Base-by-base conservation (phyloP, 2,329 filamentous ascomycete genomes). In the Venturia effusa region DNA sequence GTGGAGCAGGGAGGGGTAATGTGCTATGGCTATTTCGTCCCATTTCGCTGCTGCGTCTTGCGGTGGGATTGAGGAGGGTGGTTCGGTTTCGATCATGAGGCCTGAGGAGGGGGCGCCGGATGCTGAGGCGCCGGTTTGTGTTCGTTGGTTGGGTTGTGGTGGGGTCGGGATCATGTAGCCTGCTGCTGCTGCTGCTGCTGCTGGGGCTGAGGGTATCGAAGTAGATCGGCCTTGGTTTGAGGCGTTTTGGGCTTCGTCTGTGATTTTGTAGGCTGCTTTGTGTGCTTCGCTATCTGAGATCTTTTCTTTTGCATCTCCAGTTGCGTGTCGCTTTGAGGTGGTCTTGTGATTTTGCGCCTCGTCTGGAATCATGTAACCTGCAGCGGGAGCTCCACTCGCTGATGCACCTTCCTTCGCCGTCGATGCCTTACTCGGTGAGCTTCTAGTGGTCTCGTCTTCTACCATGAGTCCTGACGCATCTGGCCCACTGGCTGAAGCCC, bases 11-110 rank as follows among this genome's bases (percentile, higher is more conserved):
- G 79, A 84, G 3, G 85, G 84, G 72, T 87, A 87, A 74, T 87
- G 84, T 64, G 84, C 85, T 54, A 87, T 75, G 0, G 84, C 84
- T 66, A 88, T 78, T 72, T 88, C 84, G 70, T 87, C 82, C 84
- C 85, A 88, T 62, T 73, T 74, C 15, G 72, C 8, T 73, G 57
- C 66, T 65, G 48, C 68, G 69, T 19, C 67, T 69, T 39, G 43
- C 13, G 22, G n/a, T 13, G 22, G 22, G 10, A 5, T 37, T 7
- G 19, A 22, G 8, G 1, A 8, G 13, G 43, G 43, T 11, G 45
- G 4, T 22, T 48, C 41, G 24, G 63, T 37, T n/a, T 15, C 59
- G 63, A 39, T 70, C 69, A 19, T 65, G 67, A 22, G 68, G 69
- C 60, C 57, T 40, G n/a, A 51, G 54, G 1, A 69, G 70, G 17